phyloP scores from a whole-genome alignment of 495 filamentous ascomycete genomes.

The Ascobolus immersus region DNA sequence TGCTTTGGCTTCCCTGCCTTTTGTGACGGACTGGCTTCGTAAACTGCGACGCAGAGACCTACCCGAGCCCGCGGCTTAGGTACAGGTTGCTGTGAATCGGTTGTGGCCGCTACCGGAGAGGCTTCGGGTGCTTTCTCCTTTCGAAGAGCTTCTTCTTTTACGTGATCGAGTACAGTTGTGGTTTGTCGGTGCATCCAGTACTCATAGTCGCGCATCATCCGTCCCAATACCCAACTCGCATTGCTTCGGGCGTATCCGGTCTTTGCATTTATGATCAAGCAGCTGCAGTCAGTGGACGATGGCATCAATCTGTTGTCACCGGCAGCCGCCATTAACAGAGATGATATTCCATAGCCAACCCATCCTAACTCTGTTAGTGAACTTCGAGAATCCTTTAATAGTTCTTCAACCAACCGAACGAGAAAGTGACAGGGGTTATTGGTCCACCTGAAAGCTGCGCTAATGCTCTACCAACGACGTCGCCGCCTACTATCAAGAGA shows the following conservation, averaged over 20 bases:
- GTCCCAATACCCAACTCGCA: slow-evolving; percentile 24
- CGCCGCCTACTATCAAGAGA: slow-evolving; percentile 26
- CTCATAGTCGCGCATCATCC: slow-evolving; percentile 26
- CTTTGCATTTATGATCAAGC: slow-evolving; percentile 21
- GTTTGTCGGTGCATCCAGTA: too few relatives aligned
- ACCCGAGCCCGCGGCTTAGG: too few relatives aligned
- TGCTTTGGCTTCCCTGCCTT: slow-evolving; percentile 3
- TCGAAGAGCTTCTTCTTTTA: too few relatives aligned
- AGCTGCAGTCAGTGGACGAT: slow-evolving; percentile 14
- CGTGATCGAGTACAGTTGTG: too few relatives aligned
- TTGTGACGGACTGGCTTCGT: not conserved
- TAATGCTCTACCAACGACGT: slow-evolving; percentile 24
- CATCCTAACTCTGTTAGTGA: slow-evolving; percentile 11
- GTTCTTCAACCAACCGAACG: slow-evolving; percentile 20
- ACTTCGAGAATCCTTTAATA: too few relatives aligned
- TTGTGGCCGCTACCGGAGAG: too few relatives aligned
- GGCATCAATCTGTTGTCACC: slow-evolving; percentile 25
- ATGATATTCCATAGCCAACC: slow-evolving; percentile 25
- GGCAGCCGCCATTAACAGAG: slow-evolving; percentile 18
- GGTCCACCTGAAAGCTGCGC: slow-evolving; percentile 20
- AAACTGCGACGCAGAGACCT: slow-evolving; percentile 10
- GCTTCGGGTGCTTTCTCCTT: too few relatives aligned
- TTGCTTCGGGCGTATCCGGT: slow-evolving; percentile 22
- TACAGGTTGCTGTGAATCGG: too few relatives aligned
- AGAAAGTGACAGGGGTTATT: slow-evolving; percentile 27